These are phyloP conservation scores for Picea glauca DNA, from an alignment of 75 land plant genomes.

Conservation along the genomic window DNA sequence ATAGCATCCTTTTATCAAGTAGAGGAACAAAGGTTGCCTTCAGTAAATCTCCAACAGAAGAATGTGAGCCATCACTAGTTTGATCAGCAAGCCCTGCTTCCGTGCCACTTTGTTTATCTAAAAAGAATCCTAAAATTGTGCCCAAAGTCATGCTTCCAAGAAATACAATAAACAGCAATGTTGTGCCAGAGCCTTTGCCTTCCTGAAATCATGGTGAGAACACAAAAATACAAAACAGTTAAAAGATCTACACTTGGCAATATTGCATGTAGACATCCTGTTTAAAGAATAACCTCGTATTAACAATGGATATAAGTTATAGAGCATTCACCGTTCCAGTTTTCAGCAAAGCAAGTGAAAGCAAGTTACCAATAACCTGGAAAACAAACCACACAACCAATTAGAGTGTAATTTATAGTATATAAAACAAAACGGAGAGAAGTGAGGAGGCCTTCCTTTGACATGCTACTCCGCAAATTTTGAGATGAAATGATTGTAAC, in stretches of 20 bases:
- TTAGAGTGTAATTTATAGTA: neutral
- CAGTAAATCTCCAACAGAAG: conserved; percentile 17
- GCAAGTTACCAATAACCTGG: conserved; percentile 83
- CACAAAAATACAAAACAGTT: neutral
- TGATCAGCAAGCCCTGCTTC: conserved; percentile 15
- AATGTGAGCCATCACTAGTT: conserved; percentile 10
- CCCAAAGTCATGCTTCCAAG: conserved; percentile 74
- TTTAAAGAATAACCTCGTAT: neutral
- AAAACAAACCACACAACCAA: neutral
- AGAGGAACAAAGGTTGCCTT: conserved; percentile 55
- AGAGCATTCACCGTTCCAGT: conserved; percentile 44
- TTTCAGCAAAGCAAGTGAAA: conserved; percentile 55
- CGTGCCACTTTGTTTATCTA: conserved; percentile 38
- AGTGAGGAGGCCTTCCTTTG: too few relatives aligned
- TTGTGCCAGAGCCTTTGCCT: conserved; percentile 49
- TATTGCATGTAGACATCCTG: neutral
- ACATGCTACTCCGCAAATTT: neutral
- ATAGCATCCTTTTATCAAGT: conserved; percentile 53
- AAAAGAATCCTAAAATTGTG: conserved; percentile 64
- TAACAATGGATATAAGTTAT: neutral
- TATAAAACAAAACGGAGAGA: too few relatives aligned
- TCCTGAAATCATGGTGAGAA: conserved; percentile 19
- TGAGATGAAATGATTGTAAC: neutral
- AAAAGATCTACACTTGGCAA: neutral
- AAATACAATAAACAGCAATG: conserved; percentile 60